A percentile compares a stretch with the other conserved stretches of the same genome.
These are phyloP conservation scores for Brettanomyces naardenensis DNA, from an alignment of 805 yeast species.

Conservation along the genomic window DNA sequence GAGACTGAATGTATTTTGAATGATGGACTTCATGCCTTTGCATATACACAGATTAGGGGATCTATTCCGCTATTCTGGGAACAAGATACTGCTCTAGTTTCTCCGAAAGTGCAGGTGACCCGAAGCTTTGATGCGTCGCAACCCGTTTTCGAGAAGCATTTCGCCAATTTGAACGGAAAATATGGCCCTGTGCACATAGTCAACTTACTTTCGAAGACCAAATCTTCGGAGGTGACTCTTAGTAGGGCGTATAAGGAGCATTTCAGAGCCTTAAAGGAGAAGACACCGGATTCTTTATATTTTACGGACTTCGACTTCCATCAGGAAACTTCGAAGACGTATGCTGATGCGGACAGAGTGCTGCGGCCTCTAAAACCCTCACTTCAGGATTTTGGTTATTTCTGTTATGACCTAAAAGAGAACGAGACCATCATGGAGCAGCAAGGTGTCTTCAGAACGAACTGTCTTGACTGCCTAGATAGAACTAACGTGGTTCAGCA, in stretches of 20 bases:
- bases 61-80: slow-evolving; percentile 97
- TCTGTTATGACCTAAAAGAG: slow-evolving; percentile 53
- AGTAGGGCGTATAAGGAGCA: slow-evolving; percentile 60
- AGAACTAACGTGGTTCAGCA: slow-evolving; percentile 88
- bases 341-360: slow-evolving; percentile 71
- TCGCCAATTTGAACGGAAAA: slow-evolving; percentile 55
- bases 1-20: slow-evolving; percentile 79
- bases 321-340: slow-evolving; percentile 83
- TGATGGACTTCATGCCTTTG: slow-evolving; percentile 44
- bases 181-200: slow-evolving; percentile 87
- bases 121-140: slow-evolving; percentile 89
- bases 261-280: slow-evolving; percentile 32
- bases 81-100: slow-evolving; percentile 85
- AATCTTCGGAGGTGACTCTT: slow-evolving; percentile 68
- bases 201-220: slow-evolving; percentile 69
- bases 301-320: slow-evolving; percentile 92
- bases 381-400: slow-evolving; percentile 75
- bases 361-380: slow-evolving; percentile 57
- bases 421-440: slow-evolving; percentile 63
- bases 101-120: slow-evolving; percentile 84
- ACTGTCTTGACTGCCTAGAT: slow-evolving; percentile 92
- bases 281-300: slow-evolving; percentile 32
- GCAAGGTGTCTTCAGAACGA: slow-evolving; percentile 84
- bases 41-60: slow-evolving; percentile 89
- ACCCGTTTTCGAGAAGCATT: slow-evolving; percentile 81